These are phyloP conservation scores for Xylaria hypoxylon DNA, from an alignment of 2,329 filamentous ascomycete genomes.

Conservation along the genomic window DNA sequence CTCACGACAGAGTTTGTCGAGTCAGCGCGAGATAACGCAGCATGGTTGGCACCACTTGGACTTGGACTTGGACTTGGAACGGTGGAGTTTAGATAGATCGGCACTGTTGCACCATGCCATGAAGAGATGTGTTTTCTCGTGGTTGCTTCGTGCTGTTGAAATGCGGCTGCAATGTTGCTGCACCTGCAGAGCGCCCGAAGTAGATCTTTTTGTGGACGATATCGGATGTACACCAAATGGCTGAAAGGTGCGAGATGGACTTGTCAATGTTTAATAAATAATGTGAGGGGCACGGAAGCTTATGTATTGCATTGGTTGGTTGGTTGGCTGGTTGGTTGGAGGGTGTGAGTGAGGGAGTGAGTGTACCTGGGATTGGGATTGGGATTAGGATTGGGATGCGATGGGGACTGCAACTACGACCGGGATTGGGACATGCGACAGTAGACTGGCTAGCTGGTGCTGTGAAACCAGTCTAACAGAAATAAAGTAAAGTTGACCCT, in stretches of 20 bases:
- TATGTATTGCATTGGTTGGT: slow-evolving; percentile 4
- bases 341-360: background rate
- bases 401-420: too few species aligned
- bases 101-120: slow-evolving; percentile 41
- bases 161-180: slow-evolving; percentile 46
- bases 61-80: slow-evolving; percentile 30
- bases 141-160: slow-evolving; percentile 41
- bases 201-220: slow-evolving; percentile 42
- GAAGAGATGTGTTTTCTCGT: slow-evolving; percentile 39
- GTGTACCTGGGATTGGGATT: background rate
- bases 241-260: slow-evolving; percentile 34
- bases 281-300: slow-evolving; percentile 31
- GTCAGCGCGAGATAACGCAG: slow-evolving; percentile 43
- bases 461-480: too few species aligned
- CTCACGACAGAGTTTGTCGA: slow-evolving; percentile 34
- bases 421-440: too few species aligned
- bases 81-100: slow-evolving; percentile 45
- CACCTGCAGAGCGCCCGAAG: slow-evolving; percentile 46
- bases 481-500: background rate
- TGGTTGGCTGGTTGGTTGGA: background rate
- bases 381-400: too few species aligned
- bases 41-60: slow-evolving; percentile 46
- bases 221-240: slow-evolving; percentile 33
- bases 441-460: too few species aligned
- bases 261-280: slow-evolving; percentile 21